These are phyloP conservation scores for Inonotus obliquus DNA, from an alignment of 1,284 basidiomycete genomes.

Conservation along the genomic window DNA sequence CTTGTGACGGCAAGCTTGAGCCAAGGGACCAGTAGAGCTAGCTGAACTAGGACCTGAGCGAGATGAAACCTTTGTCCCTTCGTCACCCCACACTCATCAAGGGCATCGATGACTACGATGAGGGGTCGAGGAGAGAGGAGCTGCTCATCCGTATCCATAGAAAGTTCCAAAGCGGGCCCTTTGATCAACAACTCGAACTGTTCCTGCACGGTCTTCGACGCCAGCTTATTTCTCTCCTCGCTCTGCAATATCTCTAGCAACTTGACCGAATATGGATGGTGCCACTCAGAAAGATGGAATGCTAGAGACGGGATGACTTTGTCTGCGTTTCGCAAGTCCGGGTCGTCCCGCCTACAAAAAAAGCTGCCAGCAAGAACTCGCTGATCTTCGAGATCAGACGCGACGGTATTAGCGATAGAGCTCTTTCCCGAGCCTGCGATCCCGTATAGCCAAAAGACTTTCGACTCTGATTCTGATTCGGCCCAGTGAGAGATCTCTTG, in stretches of 20 bases:
- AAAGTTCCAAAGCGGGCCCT: not conserved
- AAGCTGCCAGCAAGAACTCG: conserved; percentile 4
- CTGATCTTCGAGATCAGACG: not conserved
- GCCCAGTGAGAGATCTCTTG: not conserved
- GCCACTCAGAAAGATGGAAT: not conserved
- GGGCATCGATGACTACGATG: conserved; percentile 13
- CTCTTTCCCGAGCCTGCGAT: conserved; percentile 13
- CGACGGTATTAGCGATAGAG: conserved; percentile 4
- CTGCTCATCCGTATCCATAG: not conserved
- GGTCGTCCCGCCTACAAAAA: conserved; percentile 10
- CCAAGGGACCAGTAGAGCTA: not conserved
- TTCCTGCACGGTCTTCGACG: not conserved
- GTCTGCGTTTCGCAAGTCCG: not conserved
- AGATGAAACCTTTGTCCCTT: not conserved
- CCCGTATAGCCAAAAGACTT: conserved; percentile 5
- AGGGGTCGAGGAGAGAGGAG: not conserved
- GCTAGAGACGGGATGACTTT: not conserved
- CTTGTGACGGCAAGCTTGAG: conserved; percentile 12
- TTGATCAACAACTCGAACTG: conserved; percentile 3
- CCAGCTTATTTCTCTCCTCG: not conserved
- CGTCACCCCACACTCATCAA: conserved; percentile 11
- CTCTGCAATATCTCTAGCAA: not conserved
- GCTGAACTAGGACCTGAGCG: not conserved
- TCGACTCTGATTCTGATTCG: not conserved
- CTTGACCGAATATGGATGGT: not conserved